Evolutionary conservation across 2,329 filamentous ascomycete genomes (phyloP), one percentile per base, ranked within the genome.

Genomic region (Exutisphaerella laricina): DNA sequence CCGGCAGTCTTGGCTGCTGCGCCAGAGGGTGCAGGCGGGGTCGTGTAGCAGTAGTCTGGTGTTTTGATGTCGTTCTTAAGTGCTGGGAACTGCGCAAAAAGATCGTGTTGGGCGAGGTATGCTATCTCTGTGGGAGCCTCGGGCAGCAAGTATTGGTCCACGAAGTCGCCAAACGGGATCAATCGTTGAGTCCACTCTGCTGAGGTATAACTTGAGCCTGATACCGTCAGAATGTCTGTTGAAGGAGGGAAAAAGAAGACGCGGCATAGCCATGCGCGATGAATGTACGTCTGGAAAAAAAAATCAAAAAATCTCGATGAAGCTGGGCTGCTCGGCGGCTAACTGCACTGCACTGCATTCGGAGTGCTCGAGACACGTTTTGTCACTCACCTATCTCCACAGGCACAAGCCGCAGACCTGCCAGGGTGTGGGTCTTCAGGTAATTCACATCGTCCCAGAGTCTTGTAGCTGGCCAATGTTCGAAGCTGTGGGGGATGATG

Each of bases 21-120:
- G 4, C 45, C 49, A 29, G 28, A 53, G 84, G 53, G n/a, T 33
- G 29, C 21, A 5, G 85, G 82, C 0, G 85, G 82, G 1, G 71
- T 64, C 4, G 81, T 78, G 69, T 84, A 94, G 71, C 87, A 94
- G 61, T 85, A 87, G 62, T 97, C 89, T 0, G 90, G 92, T 9
- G 87, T 74, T 17, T 68, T 67, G 42, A 97, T 85, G 63, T 97
- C 90, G 46, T 77, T 71, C 10, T 82, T 75, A 3, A 98, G 70
- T 1, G 72, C 65, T 1, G 89, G 88, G 9, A 98, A 82, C 60
- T 97, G 92, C 0, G 74, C 66, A 56, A 97, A 82, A 25, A 98
- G 76, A 54, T 90, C 80, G 66, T 97, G 88, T 60, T 98, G 92
- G 6, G 92, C 92, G 32, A 98, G 78, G 62, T 98, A 98, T 9